phyloP scores from a whole-genome alignment of 148 eudicot species.

The Fallopia convolvulus region DNA sequence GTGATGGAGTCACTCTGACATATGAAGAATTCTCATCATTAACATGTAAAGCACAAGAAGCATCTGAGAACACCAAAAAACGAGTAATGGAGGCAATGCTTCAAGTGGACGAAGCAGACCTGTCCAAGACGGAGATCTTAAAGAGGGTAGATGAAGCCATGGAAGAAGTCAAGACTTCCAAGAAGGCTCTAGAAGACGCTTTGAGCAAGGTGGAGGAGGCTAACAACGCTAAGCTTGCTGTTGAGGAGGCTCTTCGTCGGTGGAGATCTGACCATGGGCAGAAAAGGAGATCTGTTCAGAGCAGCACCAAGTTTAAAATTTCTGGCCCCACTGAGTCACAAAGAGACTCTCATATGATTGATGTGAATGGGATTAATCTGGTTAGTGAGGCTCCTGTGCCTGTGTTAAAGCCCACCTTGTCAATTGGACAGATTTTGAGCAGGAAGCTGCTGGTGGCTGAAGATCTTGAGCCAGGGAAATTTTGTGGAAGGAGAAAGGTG shows the following conservation, averaged over 20 bases:
- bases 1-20: constrained; percentile 50
- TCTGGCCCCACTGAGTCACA: constrained; percentile 32
- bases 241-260: constrained; percentile 81
- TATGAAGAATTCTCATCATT: constrained; percentile 60
- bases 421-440: constrained; percentile 92
- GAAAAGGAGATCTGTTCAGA: constrained; percentile 53
- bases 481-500: constrained; percentile 37
- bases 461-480: constrained; percentile 48
- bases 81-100: constrained; percentile 49
- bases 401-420: constrained; percentile 50
- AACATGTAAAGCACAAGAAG: constrained; percentile 52
- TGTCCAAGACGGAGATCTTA: constrained; percentile 49
- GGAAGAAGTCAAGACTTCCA: constrained; percentile 64
- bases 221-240: constrained; percentile 51
- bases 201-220: constrained; percentile 65
- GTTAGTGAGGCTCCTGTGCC: constrained; percentile 30
- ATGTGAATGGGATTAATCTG: constrained; percentile 44
- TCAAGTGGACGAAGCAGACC: constrained; percentile 56
- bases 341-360: constrained; percentile 38
- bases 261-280: constrained; percentile 89
- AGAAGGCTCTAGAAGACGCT: constrained; percentile 74
- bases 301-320: constrained; percentile 66
- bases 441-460: constrained; percentile 73
- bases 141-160: constrained; percentile 67
- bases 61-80: constrained; percentile 36